Evolutionary conservation across 768 basidiomycete genomes (phyloP).

Genomic region (Clavulina sp.): DNA sequence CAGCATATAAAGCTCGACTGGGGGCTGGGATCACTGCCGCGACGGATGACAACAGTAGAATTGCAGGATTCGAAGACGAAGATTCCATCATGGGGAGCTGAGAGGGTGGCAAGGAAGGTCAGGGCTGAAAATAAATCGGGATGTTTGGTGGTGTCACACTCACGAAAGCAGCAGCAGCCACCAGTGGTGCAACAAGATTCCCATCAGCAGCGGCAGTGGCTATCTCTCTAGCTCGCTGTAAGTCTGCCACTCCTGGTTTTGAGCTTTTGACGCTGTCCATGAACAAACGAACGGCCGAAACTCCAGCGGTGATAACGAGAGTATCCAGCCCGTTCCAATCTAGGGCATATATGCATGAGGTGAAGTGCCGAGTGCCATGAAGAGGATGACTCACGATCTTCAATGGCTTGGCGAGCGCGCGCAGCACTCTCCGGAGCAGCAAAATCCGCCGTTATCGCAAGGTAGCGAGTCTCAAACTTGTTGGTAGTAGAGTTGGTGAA

Average conservation of each 20-base stretch:
- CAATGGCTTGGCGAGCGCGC: slow-evolving; percentile 32
- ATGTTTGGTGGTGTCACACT: slow-evolving; percentile 18
- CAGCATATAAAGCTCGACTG: slow-evolving; percentile 65
- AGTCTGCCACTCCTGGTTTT: slow-evolving; percentile 7
- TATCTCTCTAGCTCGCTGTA: slow-evolving; percentile 40
- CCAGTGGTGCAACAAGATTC: slow-evolving; percentile 55
- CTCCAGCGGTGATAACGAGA: slow-evolving; percentile 63
- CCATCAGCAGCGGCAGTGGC: slow-evolving; percentile 37
- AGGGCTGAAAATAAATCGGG: slow-evolving; percentile 1
- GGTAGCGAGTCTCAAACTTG: neutral
- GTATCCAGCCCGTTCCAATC: slow-evolving; percentile 78
- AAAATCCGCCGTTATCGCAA: slow-evolving; percentile 47
- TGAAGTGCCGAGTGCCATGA: neutral
- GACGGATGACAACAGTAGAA: slow-evolving; percentile 63
- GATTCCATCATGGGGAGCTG: slow-evolving; percentile 61
- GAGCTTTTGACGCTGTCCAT: slow-evolving; percentile 17
- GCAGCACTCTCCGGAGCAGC: slow-evolving; percentile 50
- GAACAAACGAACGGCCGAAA: slow-evolving; percentile 65
- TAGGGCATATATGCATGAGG: slow-evolving; percentile 16
- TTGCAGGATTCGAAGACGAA: slow-evolving; percentile 47
- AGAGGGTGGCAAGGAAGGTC: neutral
- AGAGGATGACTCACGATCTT: slow-evolving; percentile 28
- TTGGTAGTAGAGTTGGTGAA: neutral
- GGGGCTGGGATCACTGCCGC: slow-evolving; percentile 73
- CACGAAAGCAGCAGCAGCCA: slow-evolving; percentile 57